Evolutionary conservation across 306 rosid species (phyloP).

Genomic region (Crataegus laevigata): DNA sequence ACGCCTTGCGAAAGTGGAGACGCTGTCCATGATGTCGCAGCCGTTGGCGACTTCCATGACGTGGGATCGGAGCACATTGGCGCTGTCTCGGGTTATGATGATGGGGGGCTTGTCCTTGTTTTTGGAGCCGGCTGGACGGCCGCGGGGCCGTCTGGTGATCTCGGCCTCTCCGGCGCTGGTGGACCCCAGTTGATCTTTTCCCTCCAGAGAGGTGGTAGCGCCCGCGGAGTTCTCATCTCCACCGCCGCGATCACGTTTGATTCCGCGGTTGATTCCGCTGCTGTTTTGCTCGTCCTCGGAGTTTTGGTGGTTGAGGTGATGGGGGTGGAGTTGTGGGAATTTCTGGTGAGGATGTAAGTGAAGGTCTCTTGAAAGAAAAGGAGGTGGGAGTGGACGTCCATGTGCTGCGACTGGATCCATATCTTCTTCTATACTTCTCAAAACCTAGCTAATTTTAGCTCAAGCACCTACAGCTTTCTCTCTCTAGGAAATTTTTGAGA

Average conservation of each 20-base stretch:
- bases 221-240: constrained; percentile 23
- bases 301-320: constrained; percentile 35
- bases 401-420: constrained; percentile 85
- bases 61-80: constrained; percentile 83
- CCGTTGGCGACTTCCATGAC: constrained; percentile 77
- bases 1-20: constrained; percentile 60
- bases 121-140: constrained; percentile 80
- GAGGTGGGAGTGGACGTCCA: constrained; percentile 82
- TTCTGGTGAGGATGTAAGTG: constrained; percentile 70
- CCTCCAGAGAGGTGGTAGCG: constrained; percentile 14
- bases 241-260: constrained; percentile 60
- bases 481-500: not conserved
- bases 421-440: not conserved
- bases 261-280: constrained; percentile 36
- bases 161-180: constrained; percentile 25
- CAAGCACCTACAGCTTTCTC: not conserved
- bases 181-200: constrained; percentile 28
- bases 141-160: constrained; percentile 62
- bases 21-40: constrained; percentile 75
- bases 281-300: constrained; percentile 52
- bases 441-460: not conserved
- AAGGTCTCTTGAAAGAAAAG: constrained; percentile 73
- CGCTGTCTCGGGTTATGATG: constrained; percentile 83
- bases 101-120: constrained; percentile 93
- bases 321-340: constrained; percentile 51